Evolutionary conservation across 192 early-diverging fungal species (phyloP).

Genomic region (Backusella circina): DNA sequence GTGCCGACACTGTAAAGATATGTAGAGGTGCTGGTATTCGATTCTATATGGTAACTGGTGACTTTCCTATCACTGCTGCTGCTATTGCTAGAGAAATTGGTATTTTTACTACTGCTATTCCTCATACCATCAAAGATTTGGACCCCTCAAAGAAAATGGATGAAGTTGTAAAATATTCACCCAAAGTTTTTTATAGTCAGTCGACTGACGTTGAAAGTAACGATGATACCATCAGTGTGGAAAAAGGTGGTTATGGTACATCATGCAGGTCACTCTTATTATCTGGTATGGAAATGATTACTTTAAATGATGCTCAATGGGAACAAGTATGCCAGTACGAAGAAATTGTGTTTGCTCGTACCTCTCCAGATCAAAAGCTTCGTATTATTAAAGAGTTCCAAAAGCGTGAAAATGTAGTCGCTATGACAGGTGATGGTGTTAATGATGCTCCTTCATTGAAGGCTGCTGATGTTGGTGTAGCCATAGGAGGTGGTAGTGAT

Average conservation of each 20-base stretch:
- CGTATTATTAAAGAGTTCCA: conserved; percentile 75
- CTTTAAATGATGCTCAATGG: conserved; percentile 65
- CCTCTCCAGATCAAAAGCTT: conserved; percentile 81
- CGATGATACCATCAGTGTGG: conserved; percentile 25
- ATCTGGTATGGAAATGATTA: conserved; percentile 61
- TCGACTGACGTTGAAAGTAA: not conserved
- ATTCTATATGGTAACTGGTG: conserved; percentile 89
- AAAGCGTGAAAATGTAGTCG: conserved; percentile 66
- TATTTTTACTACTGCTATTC: conserved; percentile 52
- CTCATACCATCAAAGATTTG: conserved; percentile 33
- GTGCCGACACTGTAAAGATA: conserved; percentile 53
- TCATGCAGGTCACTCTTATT: conserved; percentile 70
- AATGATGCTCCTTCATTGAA: conserved; percentile 92
- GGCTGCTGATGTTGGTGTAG: conserved; percentile 82
- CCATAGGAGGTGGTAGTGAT: conserved; percentile 82
- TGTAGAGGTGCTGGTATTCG: conserved; percentile 69
- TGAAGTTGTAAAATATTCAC: not conserved
- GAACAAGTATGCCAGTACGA: conserved; percentile 60
- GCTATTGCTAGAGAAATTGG: conserved; percentile 77
- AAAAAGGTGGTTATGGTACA: conserved; percentile 51
- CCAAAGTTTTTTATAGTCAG: not conserved
- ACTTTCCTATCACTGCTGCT: conserved; percentile 75
- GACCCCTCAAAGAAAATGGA: conserved; percentile 10
- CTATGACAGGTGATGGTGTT: conserved; percentile 89
- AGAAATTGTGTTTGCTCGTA: conserved; percentile 80